Evolutionary conservation across 2,329 filamentous ascomycete genomes (phyloP), one percentile per base, ranked within the genome.

Genomic region (Alternaria sp.): DNA sequence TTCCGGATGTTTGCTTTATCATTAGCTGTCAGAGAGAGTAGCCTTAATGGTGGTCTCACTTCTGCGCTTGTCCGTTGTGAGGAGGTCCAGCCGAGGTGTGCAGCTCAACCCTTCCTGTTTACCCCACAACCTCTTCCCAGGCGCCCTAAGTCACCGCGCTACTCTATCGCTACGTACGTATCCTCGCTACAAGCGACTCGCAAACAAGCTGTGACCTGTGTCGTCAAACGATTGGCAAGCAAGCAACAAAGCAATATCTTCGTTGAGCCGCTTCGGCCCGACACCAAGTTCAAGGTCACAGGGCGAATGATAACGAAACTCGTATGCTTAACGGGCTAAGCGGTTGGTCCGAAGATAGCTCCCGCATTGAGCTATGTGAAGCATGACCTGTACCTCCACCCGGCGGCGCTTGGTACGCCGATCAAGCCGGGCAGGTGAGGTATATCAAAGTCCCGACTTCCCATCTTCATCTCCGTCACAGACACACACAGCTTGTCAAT

Each of bases 371-470:
- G 60, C 53, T 58, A 50, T 14, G 61, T 54, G 61, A 66, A 65
- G 67, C 68, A 71, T 71, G 70, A 66, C 70, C 70, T 74, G 68
- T 70, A 68, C 69, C 70, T 74, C 63, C 67, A 61, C 60, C 59
- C 26, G 61, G 59, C 64, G 63, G 67, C 26, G 68, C 71, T 75
- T 68, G 67, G 64, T 63, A 57, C 61, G 65, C 57, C 55, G 64
- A 66, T 70, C 69, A 12, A 45, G 46, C 33, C 66, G 72, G 75
- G 69, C 69, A 59, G 53, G 64, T 59, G 73, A 75, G 65, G 64
- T 79, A 80, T 79, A 79, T 79, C 75, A 78, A 66, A 58, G 63
- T 68, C 59, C 58, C 51, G 60, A 21, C 61, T 51, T 64, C 74
- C 71, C 63, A 50, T 46, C 57, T 65, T 70, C 55, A 47, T 61